Conservation (phyloP, 2,329 filamentous ascomycete species). For the Aureobasidium lini region DNA sequence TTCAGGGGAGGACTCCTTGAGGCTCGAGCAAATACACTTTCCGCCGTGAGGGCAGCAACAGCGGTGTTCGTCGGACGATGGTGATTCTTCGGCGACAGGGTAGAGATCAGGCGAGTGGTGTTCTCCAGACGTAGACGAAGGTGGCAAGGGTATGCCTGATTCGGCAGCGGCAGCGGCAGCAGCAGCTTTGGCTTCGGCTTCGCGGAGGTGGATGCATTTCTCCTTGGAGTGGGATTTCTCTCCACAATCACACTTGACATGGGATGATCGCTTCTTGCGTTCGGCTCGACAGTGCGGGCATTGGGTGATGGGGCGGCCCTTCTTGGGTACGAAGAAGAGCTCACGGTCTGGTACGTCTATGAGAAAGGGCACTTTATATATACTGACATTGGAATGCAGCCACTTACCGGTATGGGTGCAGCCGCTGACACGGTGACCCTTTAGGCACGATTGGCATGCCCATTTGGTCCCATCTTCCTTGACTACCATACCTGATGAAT, state of each 20-base stretch:
- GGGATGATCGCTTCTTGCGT: constrained; percentile 90
- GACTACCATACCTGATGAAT: constrained; percentile 26
- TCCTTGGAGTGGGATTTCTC: constrained; percentile 59
- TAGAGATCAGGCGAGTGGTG: constrained; percentile 23
- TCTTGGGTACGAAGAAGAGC: constrained; percentile 92
- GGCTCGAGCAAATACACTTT: constrained; percentile 50
- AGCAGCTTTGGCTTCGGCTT: constrained; percentile 29
- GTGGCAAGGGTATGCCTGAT: background rate
- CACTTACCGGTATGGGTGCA: constrained; percentile 88
- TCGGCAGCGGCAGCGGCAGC: background rate
- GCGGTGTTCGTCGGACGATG: constrained; percentile 30
- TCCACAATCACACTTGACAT: constrained; percentile 95
- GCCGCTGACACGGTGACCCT: constrained; percentile 97
- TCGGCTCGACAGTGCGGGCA: constrained; percentile 93
- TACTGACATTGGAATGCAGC: background rate
- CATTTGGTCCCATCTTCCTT: constrained; percentile 80
- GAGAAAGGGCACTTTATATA: constrained; percentile 4
- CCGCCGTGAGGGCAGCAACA: constrained; percentile 52
- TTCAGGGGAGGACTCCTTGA: constrained; percentile 39
- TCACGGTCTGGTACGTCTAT: constrained; percentile 62
- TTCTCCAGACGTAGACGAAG: background rate
- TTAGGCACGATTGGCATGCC: constrained; percentile 95
- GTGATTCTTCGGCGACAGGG: constrained; percentile 22
- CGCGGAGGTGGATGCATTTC: constrained; percentile 38
- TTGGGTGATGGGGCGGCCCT: constrained; percentile 94